Base-by-base conservation (phyloP, 805 yeast genomes). In the Kodamaea neixiangensis region DNA sequence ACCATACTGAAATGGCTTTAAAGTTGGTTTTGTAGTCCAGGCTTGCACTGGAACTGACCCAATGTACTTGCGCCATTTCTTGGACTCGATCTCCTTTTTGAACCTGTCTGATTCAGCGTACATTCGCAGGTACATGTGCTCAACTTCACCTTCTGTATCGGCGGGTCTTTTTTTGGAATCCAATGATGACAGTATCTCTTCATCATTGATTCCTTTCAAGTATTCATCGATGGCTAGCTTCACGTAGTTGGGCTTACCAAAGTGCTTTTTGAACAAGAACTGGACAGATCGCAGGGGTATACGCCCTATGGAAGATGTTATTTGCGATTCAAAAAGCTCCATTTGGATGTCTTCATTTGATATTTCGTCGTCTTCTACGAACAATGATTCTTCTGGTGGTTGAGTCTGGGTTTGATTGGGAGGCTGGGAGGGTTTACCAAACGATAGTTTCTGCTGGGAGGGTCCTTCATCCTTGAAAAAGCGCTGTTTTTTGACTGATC, bases 21-120 rank as follows among this genome's bases (percentile, higher is more conserved):
- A 55, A 0, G 83, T 79, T 0, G 89, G 87, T 53, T 92, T 68
- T 0, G 91, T 86, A 10, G 91, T 87, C 86, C 87, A 83, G 2
- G 87, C 88, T 47, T 78, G 78, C 1, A 82, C 79, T 51, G 78
- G 79, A 9, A 85, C 51, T 0, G 86, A 71, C 0, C 93, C 93
- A 25, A 87, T 73, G 57, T 75, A 85, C 40, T 77, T 66, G 20
- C 49, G 54, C 78, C 77, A 71, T 40, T 54, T 39, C 44, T 38
- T 48, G 1, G 48, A 15, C 7, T 53, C 58, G 1, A 52, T 31
- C 11, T 54, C 57, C 37, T 51, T 39, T 33, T 56, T 53, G 19
- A 46, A 41, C 4, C 48, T 40, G 20, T 53, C 44, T 2, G 63
- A 44, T 20, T 46, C 49, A 1, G 42, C 47, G 5, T 42, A 45